Base-by-base conservation (phyloP, 306 rosid genomes). In the Cucumis cinereus region DNA sequence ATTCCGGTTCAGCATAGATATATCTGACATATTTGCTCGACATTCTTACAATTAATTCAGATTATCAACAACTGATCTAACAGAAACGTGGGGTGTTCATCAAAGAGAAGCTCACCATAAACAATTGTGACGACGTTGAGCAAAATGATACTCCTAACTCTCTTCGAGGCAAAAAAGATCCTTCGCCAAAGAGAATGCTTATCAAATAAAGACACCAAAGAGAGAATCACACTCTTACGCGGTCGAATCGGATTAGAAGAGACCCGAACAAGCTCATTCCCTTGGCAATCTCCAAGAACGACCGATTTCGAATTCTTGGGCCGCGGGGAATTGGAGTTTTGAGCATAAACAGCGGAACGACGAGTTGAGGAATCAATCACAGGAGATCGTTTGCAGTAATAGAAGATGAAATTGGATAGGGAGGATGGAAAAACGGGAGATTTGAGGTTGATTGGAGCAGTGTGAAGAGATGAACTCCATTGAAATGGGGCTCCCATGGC, bases 131-230 rank as follows among this genome's bases (percentile, higher is more conserved):
- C 74, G 61, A 83, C 70, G 67, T 91, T 91, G 62, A 91, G 92
- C 83, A 91, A 75, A 78, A 91, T 75, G 50, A 91, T 82, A 87
- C 92, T 86, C 79, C 89, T 83, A 41, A 84, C 83, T 85, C 85
- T 91, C 81, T 78, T 87, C 50, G 93, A 88, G 0, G 91, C 83
- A 76, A 84, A 85, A 38, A 84, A 79, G 43, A 87, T 83, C 78
- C 89, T 81, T 75, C 84, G 78, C 90, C 84, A 80, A 16, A 87
- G 79, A 66, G 83, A 68, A 79, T 81, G 84, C 16, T 70, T 82
- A 33, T 83, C 81, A n/a, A 80, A 82, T 47, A 81, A 68, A 10
- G 93, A 73, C 53, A 79, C 83, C 11, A 84, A 76, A 72, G 73
- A 82, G 35, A 54, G 38, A 17, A 62, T 12, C 16, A 12, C 24